Evolutionary conservation across 2,329 filamentous ascomycete species (phyloP).

Genomic region (Arthrobotrys pseudoclavata): DNA sequence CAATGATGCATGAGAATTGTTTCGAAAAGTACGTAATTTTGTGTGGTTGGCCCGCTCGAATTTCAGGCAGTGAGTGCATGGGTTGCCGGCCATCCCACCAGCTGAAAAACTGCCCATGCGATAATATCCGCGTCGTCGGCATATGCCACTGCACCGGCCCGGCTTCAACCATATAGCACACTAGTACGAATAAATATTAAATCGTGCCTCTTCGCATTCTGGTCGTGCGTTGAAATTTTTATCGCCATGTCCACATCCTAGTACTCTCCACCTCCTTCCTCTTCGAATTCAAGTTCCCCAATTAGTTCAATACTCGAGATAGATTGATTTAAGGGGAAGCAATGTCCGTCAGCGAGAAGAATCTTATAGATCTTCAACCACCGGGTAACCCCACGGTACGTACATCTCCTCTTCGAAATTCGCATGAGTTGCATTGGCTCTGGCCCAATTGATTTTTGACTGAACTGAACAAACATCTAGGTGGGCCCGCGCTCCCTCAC

Average conservation of each 20-base stretch:
- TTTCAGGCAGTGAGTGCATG: neutral
- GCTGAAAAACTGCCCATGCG: neutral
- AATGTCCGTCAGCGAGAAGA: constrained; percentile 2
- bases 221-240: neutral
- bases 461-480: neutral
- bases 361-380: constrained; percentile 39
- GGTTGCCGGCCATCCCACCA: neutral
- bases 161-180: neutral
- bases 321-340: too few species aligned
- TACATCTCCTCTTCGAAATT: neutral
- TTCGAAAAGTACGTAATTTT: neutral
- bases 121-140: neutral
- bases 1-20: neutral
- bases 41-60: neutral
- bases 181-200: neutral
- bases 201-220: neutral
- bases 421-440: neutral
- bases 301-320: too few species aligned
- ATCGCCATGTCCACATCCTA: neutral
- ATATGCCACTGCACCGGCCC: neutral
- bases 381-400: constrained; percentile 27
- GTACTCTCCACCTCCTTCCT: neutral
- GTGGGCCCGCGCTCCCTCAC: constrained; percentile 9
- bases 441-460: too few species aligned
- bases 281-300: too few species aligned